Evolutionary conservation across 768 basidiomycete species (phyloP), one percentile per base, ranked within the genome.

Genomic region (Saitozyma podzolica): DNA sequence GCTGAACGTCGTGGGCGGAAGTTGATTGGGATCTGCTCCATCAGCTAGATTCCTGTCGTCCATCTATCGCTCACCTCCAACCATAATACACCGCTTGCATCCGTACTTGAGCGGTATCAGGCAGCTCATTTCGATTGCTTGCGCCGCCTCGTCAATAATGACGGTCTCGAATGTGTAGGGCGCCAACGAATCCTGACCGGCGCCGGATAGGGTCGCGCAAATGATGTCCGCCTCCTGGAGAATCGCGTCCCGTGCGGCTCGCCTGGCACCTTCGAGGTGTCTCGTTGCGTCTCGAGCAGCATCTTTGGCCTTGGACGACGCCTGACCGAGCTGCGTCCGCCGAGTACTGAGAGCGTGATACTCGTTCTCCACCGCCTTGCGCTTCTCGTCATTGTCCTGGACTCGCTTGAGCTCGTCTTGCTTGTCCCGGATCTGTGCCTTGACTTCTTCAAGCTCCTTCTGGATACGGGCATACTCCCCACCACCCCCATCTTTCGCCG

Each of bases 71-170:
- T 70, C 61, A 88, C 88, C 88, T 82, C 96, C 96, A 54, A 99
- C 94, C 87, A 99, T 87, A 61, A 98, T 86, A 73, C 92, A 96
- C 40, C 87, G 85, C 56, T 83, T 84, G 66, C 87, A 89, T 39
- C 84, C 85, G 80, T 92, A 97, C 78, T 90, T 96, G 65, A 99
- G 83, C 45, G 96, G 96, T 61, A 99, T 98, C 64, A 99, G 80
- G 8, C 95, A 91, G 66, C 91, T 92, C 48, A 97, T 83, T 79
- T 99, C 96, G 52, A 97, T 89, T 14, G 94, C 89, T 79, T 99
- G 96, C 0, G 95, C 95, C 1, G 96, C 96, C 79, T 99, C 96
- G 73, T 99, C 96, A 63, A 99, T 95, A 77, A 99, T 87, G 69
- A 99, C 85, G 80, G 95, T 90, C 69, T 96, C 94, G 75, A 97